A percentile compares a stretch with the other conserved stretches of the same genome.
phyloP scores from a whole-genome alignment of 2,329 filamentous ascomycete species.

The Orbilia ellipsospora region DNA sequence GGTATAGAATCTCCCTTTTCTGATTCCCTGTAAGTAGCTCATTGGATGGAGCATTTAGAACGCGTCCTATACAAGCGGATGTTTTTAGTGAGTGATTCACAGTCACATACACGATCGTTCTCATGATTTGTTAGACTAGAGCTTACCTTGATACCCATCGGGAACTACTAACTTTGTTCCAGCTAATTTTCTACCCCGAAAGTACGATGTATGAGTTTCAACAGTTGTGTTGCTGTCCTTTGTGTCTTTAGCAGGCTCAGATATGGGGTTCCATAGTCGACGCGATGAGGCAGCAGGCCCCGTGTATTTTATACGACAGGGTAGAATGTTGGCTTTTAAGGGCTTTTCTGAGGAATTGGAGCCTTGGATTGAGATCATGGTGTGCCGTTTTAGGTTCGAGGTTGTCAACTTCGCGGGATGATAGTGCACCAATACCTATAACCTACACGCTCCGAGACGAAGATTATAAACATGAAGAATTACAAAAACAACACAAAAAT shows the following conservation, averaged over 20 bases:
- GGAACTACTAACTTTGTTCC: conserved; percentile 45
- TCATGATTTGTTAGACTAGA: neutral
- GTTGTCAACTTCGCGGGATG: neutral
- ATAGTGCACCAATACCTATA: too few relatives aligned
- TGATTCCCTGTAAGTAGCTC: conserved; percentile 22
- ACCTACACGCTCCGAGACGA: too few relatives aligned
- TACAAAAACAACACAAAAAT: conserved; percentile 14
- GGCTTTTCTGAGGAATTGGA: conserved; percentile 6
- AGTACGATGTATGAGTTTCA: conserved; percentile 46
- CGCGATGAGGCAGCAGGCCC: conserved; percentile 50
- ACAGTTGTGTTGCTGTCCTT: conserved; percentile 1
- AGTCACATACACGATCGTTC: too few relatives aligned
- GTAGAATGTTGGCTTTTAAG: conserved; percentile 49
- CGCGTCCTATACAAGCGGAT: conserved; percentile 10
- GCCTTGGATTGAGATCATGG: conserved; percentile 49
- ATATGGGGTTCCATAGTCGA: conserved; percentile 44
- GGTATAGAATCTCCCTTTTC: conserved; percentile 34
- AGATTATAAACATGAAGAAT: neutral
- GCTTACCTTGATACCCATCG: conserved; percentile 49
- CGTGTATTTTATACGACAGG: conserved; percentile 53
- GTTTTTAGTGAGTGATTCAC: neutral
- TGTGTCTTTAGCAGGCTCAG: neutral
- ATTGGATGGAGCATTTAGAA: conserved; percentile 16
- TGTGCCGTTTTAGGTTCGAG: neutral
- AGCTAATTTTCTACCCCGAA: conserved; percentile 45